phyloP scores from a whole-genome alignment of 345 rosid species.

The Durio zibethinus region DNA sequence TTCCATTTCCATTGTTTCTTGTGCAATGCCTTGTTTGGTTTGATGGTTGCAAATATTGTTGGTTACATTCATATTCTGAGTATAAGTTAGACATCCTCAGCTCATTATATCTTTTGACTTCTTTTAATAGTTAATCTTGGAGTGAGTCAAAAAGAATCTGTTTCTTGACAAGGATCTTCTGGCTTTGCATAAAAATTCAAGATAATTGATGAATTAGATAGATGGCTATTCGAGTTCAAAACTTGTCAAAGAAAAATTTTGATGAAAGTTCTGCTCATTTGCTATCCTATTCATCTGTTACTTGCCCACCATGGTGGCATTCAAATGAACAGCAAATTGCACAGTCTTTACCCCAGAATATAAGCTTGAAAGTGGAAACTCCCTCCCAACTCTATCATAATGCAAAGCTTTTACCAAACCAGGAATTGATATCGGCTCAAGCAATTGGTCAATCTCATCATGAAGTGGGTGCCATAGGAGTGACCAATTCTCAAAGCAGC shows the following conservation, averaged over 20 bases:
- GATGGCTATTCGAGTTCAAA: conserved; percentile 35
- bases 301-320: conserved; percentile 42
- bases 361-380: conserved; percentile 47
- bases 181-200: not conserved
- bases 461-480: conserved; percentile 33
- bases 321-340: conserved; percentile 28
- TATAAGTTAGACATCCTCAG: not conserved
- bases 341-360: conserved; percentile 33
- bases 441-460: conserved; percentile 56
- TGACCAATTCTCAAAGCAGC: not conserved
- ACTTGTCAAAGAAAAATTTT: conserved; percentile 39
- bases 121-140: not conserved
- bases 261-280: conserved; percentile 22
- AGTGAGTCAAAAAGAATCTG: not conserved
- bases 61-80: not conserved
- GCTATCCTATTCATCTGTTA: conserved; percentile 31
- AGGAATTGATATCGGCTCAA: conserved; percentile 57
- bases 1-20: not conserved
- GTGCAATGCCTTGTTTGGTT: not conserved
- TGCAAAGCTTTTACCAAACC: conserved; percentile 53
- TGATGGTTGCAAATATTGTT: not conserved
- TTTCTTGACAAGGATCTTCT: conserved; percentile 12
- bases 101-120: not conserved
- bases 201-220: not conserved
- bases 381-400: conserved; percentile 30